Conservation (phyloP, 306 rosid species). For the Luffa aegyptiaca region DNA sequence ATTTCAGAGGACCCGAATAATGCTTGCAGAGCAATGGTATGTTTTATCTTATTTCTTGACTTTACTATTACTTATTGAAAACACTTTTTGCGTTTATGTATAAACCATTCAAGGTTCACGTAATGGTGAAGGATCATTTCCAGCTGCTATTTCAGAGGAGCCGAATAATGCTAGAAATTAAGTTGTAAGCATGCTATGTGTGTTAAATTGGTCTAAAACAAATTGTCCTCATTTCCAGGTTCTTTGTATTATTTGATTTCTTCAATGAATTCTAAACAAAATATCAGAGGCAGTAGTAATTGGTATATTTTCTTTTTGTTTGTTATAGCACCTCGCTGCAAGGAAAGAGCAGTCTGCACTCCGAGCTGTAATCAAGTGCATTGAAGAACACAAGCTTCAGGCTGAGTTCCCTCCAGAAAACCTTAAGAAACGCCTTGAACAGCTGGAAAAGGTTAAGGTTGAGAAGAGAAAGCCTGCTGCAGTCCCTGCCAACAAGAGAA, state of each 20-base stretch:
- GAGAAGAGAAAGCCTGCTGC: constrained; percentile 73
- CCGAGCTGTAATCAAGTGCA: constrained; percentile 75
- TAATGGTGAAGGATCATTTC: too few relatives aligned
- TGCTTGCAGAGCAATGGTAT: constrained; percentile 81
- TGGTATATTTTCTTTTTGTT: constrained; percentile 6
- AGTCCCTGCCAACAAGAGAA: constrained; percentile 89
- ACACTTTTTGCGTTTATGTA: not conserved
- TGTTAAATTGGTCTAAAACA: not conserved
- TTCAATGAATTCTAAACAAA: not conserved
- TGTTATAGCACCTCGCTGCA: constrained; percentile 71
- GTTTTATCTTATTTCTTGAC: constrained; percentile 6
- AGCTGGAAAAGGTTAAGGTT: constrained; percentile 76
- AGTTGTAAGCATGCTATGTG: not conserved
- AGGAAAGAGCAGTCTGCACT: constrained; percentile 94
- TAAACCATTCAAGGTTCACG: not conserved
- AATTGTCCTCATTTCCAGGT: not conserved
- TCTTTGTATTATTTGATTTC: not conserved
- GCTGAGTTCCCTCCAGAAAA: constrained; percentile 69
- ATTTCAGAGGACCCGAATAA: constrained; percentile 77
- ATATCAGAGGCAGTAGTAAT: not conserved
- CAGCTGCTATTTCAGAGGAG: not conserved
- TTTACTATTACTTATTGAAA: too few relatives aligned
- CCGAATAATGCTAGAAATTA: too few relatives aligned
- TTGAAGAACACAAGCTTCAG: constrained; percentile 89
- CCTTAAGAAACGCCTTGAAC: constrained; percentile 91